phyloP scores from a whole-genome alignment of 108 stramenopile genomes.

The Schizochytrium sp. region DNA sequence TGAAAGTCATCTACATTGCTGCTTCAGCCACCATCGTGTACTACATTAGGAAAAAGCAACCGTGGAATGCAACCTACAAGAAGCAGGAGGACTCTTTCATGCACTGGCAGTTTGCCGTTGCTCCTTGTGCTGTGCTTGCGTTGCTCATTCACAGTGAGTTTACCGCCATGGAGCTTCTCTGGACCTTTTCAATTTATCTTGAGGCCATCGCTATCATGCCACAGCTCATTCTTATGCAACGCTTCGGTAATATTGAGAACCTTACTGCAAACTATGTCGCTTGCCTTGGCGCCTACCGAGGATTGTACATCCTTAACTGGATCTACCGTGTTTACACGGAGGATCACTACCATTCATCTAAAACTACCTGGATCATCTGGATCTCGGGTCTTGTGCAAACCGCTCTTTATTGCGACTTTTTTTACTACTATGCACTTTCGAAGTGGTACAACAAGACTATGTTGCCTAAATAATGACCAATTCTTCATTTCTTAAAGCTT shows the following conservation, averaged over 20 bases:
- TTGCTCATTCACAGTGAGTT: conserved; percentile 79
- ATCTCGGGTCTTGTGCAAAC: conserved; percentile 95
- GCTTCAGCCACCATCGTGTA: conserved; percentile 91
- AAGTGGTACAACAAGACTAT: conserved; percentile 61
- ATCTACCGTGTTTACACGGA: conserved; percentile 90
- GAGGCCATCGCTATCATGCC: conserved; percentile 96
- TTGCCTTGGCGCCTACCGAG: conserved; percentile 95
- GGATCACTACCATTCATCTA: conserved; percentile 80
- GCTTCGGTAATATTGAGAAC: conserved; percentile 96
- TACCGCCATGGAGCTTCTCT: conserved; percentile 81
- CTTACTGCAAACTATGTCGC: conserved; percentile 97
- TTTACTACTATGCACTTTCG: conserved; percentile 88
- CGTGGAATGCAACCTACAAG: conserved; percentile 93
- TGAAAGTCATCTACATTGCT: conserved; percentile 96
- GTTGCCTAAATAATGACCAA: conserved; percentile 14
- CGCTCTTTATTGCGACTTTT: conserved; percentile 97
- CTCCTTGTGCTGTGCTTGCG: conserved; percentile 88
- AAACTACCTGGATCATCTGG: conserved; percentile 86
- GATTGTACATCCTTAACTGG: conserved; percentile 99
- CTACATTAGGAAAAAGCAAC: conserved; percentile 89
- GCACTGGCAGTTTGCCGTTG: conserved; percentile 93
- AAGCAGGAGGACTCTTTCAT: conserved; percentile 96
- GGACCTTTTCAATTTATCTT: conserved; percentile 96
- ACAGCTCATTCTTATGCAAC: conserved; percentile 95
- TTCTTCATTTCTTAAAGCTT: too few relatives aligned